Percentiles rank a stretch among this genome's conserved stretches.
Conservation (phyloP, 495 filamentous ascomycete species). For the Monascus purpureus region DNA sequence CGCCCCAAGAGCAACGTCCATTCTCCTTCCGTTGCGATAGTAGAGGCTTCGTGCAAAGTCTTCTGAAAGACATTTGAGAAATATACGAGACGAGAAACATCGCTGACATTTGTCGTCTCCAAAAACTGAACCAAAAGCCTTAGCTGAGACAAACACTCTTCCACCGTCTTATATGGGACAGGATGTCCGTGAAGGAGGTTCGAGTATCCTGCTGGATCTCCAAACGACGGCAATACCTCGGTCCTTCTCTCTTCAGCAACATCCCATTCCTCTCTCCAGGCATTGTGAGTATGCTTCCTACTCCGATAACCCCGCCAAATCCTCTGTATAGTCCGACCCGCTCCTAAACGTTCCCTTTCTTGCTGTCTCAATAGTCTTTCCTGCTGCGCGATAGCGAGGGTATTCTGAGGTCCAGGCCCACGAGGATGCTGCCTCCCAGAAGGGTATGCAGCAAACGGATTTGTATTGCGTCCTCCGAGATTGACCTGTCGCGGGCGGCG, state of each 20-base stretch:
- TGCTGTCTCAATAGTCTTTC: constrained; percentile 68
- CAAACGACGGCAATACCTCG: constrained; percentile 6
- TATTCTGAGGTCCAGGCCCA: constrained; percentile 50
- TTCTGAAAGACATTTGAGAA: constrained; percentile 30
- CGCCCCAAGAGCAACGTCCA: constrained; percentile 35
- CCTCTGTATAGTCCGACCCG: constrained; percentile 61
- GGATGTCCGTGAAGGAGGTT: constrained; percentile 7
- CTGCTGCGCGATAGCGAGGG: constrained; percentile 72
- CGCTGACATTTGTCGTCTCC: constrained; percentile 21
- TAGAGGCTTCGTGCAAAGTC: constrained; percentile 22
- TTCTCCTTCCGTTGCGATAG: constrained; percentile 27
- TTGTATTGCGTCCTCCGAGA: constrained; percentile 69
- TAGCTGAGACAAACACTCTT: constrained; percentile 33
- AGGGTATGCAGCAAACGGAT: constrained; percentile 55
- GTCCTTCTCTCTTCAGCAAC: constrained; percentile 16
- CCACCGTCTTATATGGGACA: constrained; percentile 31
- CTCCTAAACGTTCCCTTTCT: constrained; percentile 65
- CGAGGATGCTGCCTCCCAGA: constrained; percentile 23
- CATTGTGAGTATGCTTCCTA: constrained; percentile 39
- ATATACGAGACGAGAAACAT: constrained; percentile 28
- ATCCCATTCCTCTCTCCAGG: constrained; percentile 61
- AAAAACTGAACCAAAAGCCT: constrained; percentile 37
- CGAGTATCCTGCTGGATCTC: constrained; percentile 6
- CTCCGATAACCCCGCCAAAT: constrained; percentile 69
- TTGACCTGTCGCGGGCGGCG: constrained; percentile 83